Evolutionary conservation across 169 alveolate genomes (phyloP), one percentile per base, ranked within the genome.

Genomic region (Ichthyophthirius multifiliis): DNA sequence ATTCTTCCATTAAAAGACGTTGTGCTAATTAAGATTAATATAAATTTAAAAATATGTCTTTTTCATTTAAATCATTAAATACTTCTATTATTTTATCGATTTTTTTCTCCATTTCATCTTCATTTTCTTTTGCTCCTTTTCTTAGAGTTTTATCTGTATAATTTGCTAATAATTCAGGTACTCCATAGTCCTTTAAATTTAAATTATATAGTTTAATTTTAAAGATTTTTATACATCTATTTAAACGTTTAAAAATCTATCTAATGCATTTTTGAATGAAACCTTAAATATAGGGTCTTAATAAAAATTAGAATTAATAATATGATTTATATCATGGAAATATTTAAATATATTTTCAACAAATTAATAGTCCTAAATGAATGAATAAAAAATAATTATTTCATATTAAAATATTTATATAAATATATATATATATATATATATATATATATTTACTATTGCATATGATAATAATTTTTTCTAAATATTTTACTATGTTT

Each of bases 21-120:
- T n/a, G 9, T 0, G 71, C 71, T 20, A 55, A 18, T 39, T 20
- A 16, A 12, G 35, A 18, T 37, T 67, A 30, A 39, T 67, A 67
- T 18, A 67, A 32, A 0, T 15, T 20, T 67, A 67, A 37, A 67
- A 16, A 67, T n/a, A 67, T 34, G 37, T 67, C 77, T 18, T 67
- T 67, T 34, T 67, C 77, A 15, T 9, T 23, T 12, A 67, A 67
- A 5, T 35, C 35, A 41, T 67, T 67, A 39, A 67, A 67, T n/a
- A 67, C 16, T 39, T 67, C 46, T 5, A 34, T 67, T 16, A 67
- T 67, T 23, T 67, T 37, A n/a, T n/a, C 18, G 12, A 67, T 27
- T n/a, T 67, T 67, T 37, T 2, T 27, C 9, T 67, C 77, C 41
- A 67, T n/a, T 41, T 67, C 77, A 18, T 67, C 55, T 23, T 35